These are phyloP conservation scores for Spathaspora boniae DNA, from an alignment of 805 yeast species.

Conservation along the genomic window DNA sequence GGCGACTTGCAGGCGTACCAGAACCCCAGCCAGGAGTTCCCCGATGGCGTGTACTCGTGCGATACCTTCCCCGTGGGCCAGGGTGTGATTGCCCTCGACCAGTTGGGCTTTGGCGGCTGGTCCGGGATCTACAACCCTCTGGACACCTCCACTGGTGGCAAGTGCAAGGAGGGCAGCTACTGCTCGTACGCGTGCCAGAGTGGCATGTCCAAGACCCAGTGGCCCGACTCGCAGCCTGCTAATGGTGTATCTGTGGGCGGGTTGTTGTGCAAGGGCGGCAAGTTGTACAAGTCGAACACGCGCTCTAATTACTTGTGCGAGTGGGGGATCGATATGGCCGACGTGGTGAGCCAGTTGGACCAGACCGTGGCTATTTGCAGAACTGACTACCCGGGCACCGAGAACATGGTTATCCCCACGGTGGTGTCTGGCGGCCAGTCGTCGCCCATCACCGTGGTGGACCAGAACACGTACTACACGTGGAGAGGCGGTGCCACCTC, in stretches of 20 bases:
- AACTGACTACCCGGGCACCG: conserved; percentile 82
- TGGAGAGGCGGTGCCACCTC: conserved; percentile 67
- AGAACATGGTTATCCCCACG: conserved; percentile 75
- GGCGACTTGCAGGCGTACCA: conserved; percentile 53
- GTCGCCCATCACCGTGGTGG: conserved; percentile 56
- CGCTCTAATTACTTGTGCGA: conserved; percentile 55
- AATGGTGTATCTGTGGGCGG: conserved; percentile 75
- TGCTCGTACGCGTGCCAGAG: conserved; percentile 78
- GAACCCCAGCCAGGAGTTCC: conserved; percentile 50
- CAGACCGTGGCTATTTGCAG: conserved; percentile 64
- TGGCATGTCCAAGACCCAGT: conserved; percentile 79
- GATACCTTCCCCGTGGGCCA: conserved; percentile 69
- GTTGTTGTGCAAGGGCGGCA: conserved; percentile 57
- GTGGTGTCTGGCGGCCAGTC: conserved; percentile 51
- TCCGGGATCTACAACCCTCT: conserved; percentile 46
- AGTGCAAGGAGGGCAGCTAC: conserved; percentile 63
- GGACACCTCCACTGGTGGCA: conserved; percentile 37
- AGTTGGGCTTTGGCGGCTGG: conserved; percentile 41
- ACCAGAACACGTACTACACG: conserved; percentile 52
- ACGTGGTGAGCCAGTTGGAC: conserved; percentile 47
- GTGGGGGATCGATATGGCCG: conserved; percentile 58
- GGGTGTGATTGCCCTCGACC: conserved; percentile 57
- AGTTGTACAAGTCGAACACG: conserved; percentile 57
- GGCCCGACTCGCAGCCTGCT: conserved; percentile 67
- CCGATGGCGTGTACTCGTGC: conserved; percentile 71